These are phyloP conservation scores for Arabidopsis lyrata DNA, from an alignment of 441 rosid genomes.

Conservation along the genomic window DNA sequence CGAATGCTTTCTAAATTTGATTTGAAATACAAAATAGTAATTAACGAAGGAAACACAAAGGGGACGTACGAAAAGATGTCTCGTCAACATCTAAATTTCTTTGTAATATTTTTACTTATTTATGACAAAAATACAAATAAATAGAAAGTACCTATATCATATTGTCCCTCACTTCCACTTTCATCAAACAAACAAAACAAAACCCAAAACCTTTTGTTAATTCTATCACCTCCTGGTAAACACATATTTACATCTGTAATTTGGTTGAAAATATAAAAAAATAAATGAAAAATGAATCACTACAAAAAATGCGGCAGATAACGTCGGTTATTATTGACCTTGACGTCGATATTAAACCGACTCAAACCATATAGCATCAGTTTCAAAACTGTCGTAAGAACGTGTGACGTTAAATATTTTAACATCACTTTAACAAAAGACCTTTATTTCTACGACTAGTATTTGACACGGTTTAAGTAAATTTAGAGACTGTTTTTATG, in stretches of 20 bases:
- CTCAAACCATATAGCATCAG: too few relatives aligned
- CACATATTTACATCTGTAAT: not conserved
- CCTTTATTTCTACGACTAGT: too few relatives aligned
- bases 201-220: conserved; percentile 20
- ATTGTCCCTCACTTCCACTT: conserved; percentile 40
- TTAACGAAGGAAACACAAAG: conserved; percentile 31
- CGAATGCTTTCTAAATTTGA: conserved; percentile 12
- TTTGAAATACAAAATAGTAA: conserved; percentile 14
- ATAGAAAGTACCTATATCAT: conserved; percentile 25
- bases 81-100: conserved; percentile 40
- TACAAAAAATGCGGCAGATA: too few relatives aligned
- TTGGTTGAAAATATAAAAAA: not conserved
- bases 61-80: conserved; percentile 36
- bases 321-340: too few relatives aligned
- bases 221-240: not conserved
- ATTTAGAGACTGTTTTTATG: too few relatives aligned
- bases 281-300: not conserved
- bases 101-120: not conserved
- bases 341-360: too few relatives aligned
- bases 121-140: not conserved
- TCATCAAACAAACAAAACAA: conserved; percentile 32
- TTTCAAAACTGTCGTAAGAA: too few relatives aligned
- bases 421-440: too few relatives aligned
- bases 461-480: too few relatives aligned
- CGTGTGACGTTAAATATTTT: too few relatives aligned